Percentiles rank a stretch among this genome's conserved stretches.
Evolutionary conservation across 2,329 filamentous ascomycete genomes (phyloP).

Genomic region (Fusarium anguioides): DNA sequence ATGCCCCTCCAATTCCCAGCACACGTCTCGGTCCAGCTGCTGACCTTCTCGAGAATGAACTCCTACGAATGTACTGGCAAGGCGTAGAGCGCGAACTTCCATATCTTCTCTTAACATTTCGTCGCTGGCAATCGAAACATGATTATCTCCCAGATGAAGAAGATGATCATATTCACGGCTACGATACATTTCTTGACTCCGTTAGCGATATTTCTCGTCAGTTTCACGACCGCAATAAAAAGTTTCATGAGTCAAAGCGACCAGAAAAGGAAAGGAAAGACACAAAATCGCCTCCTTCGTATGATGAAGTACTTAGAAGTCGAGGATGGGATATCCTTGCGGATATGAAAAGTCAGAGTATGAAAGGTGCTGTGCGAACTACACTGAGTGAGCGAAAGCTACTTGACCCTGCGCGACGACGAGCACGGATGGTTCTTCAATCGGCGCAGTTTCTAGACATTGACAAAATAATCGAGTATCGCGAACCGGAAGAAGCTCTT

Average conservation of each 20-base stretch:
- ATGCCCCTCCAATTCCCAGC: slow-evolving; percentile 11
- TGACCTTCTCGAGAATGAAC: slow-evolving; percentile 9
- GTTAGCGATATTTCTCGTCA: slow-evolving; percentile 48
- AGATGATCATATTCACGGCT: slow-evolving; percentile 50
- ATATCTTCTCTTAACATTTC: slow-evolving; percentile 50
- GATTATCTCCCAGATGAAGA: slow-evolving; percentile 41
- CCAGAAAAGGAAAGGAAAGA: background rate
- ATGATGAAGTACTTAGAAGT: slow-evolving; percentile 35
- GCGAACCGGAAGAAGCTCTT: slow-evolving; percentile 37
- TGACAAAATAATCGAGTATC: slow-evolving; percentile 53
- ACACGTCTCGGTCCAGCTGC: slow-evolving; percentile 5
- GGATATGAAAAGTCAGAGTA: slow-evolving; percentile 38
- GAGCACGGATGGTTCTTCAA: slow-evolving; percentile 49
- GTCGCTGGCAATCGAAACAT: slow-evolving; percentile 45
- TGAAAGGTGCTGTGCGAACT: slow-evolving; percentile 10
- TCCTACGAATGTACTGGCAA: slow-evolving; percentile 51
- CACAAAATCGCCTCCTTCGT: slow-evolving; percentile 26
- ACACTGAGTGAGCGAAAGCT: slow-evolving; percentile 11
- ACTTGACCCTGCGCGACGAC: slow-evolving; percentile 20
- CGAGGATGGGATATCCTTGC: slow-evolving; percentile 41
- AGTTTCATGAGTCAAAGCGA: background rate
- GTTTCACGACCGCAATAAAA: slow-evolving; percentile 45
- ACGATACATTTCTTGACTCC: slow-evolving; percentile 54
- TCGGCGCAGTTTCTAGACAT: slow-evolving; percentile 52
- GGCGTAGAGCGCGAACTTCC: slow-evolving; percentile 51